phyloP scores from a whole-genome alignment of 1,139 yeast genomes.

The Yamadazyma dushanensis region DNA sequence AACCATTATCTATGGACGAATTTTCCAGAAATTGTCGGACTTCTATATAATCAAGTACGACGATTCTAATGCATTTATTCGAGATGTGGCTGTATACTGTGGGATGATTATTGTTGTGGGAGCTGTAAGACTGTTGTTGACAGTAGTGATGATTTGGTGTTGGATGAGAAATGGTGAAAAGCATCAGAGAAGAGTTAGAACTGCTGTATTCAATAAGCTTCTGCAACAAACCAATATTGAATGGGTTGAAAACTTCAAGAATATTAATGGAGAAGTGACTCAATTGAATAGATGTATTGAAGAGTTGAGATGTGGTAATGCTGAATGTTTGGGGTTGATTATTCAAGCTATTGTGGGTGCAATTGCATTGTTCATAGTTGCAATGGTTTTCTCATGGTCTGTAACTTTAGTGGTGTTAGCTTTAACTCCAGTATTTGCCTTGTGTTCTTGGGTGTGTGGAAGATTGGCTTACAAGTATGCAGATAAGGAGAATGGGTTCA shows the following conservation, averaged over 20 bases:
- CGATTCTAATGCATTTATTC: conserved; percentile 34
- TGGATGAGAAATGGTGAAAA: conserved; percentile 78
- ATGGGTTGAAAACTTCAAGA: conserved; percentile 62
- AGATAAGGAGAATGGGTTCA: conserved; percentile 53
- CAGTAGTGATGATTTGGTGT: conserved; percentile 55
- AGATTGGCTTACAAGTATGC: conserved; percentile 50
- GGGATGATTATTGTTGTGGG: conserved; percentile 62
- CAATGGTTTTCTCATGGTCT: conserved; percentile 81
- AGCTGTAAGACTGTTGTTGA: conserved; percentile 46
- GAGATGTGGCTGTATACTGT: conserved; percentile 46
- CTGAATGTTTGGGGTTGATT: conserved; percentile 64
- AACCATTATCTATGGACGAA: conserved; percentile 64
- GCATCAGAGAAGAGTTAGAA: conserved; percentile 62
- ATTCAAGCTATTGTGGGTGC: conserved; percentile 54
- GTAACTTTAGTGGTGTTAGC: conserved; percentile 74
- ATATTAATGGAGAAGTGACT: conserved; percentile 61
- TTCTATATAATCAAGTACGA: conserved; percentile 31
- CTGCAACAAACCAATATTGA: conserved; percentile 22
- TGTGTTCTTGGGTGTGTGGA: conserved; percentile 53
- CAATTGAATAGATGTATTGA: conserved; percentile 76
- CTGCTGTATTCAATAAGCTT: conserved; percentile 14
- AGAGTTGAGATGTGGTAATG: conserved; percentile 68
- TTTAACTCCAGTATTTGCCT: conserved; percentile 64
- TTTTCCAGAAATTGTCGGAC: conserved; percentile 53
- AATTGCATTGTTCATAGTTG: conserved; percentile 58